Evolutionary conservation across 2,329 filamentous ascomycete genomes (phyloP), one percentile per base, ranked within the genome.

Genomic region (Tolypocladium guangdongense): DNA sequence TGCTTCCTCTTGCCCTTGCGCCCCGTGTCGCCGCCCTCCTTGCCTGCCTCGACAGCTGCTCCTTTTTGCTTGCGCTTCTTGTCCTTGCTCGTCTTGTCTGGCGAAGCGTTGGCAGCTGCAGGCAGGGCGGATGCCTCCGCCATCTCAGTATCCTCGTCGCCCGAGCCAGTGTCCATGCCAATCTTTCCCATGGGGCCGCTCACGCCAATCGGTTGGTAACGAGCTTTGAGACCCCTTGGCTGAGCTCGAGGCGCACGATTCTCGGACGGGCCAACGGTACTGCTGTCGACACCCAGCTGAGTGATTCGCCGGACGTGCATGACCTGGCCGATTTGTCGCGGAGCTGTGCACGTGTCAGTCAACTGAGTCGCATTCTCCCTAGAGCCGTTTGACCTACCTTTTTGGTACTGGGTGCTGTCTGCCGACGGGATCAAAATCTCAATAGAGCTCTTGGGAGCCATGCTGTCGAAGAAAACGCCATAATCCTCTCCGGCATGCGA

Each of bases 141-240:
- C 74, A 78, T 76, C 56, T 76, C 74, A 7, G 70, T 65, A 54
- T 73, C 73, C 6, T 70, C 71, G 18, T 76, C 73, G 14, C 65
- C 68, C 2, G 60, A 57, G 0, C 60, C 68, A 30, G 20, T 45
- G 30, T 73, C 74, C n/a, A 38, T 52, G 12, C 74, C 74, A 58
- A 76, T 76, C 16, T 57, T 64, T 46, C 61, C 64, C 59, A 65
- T 62, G 33, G 65, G 55, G 24, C 60, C 63, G 54, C 62, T 63
- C 45, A 80, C 74, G 32, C 87, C 87, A 46, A 86, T 78, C 1
- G 87, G 86, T 52, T 78, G 77, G 67, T 80, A 90, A 36, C 86
- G 80, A 67, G 83, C 78, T 61, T 78, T 82, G 52, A 91, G 70
- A 7, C 82, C 84, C 61, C 78, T 75, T 1, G 87, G 86, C 65